Percentiles rank a stretch among this genome's conserved stretches.
Evolutionary conservation across 169 alveolate species (phyloP).

Genomic region (Eimeria maxima): DNA sequence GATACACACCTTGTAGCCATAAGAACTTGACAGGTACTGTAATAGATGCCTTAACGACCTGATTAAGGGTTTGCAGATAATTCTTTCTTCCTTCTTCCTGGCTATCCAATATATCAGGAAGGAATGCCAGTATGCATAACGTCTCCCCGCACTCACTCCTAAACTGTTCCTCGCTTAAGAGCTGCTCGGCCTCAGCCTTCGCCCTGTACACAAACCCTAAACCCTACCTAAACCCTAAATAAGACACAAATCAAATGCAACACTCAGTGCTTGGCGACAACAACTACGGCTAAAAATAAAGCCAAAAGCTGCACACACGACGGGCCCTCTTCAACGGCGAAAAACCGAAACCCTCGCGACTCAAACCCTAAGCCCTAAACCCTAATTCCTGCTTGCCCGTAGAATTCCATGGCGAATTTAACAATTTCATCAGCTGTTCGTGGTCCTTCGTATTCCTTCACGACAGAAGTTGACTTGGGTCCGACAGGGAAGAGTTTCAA

Average conservation of each 20-base stretch:
- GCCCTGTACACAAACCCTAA: conserved; percentile 19
- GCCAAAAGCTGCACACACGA: too few species aligned
- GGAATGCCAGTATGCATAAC: conserved; percentile 93
- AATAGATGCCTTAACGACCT: conserved; percentile 89
- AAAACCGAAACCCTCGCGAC: neutral
- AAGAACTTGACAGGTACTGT: conserved; percentile 92
- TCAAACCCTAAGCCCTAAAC: neutral
- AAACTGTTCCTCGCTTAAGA: conserved; percentile 72
- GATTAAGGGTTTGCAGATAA: conserved; percentile 88
- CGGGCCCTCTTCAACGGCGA: too few species aligned
- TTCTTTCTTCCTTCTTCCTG: conserved; percentile 89
- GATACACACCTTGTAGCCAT: conserved; percentile 91
- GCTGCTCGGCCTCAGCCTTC: conserved; percentile 74
- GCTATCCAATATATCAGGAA: conserved; percentile 94
- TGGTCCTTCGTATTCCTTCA: conserved; percentile 90
- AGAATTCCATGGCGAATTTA: conserved; percentile 89
- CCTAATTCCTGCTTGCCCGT: neutral
- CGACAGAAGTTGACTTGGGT: conserved; percentile 86
- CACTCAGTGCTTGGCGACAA: too few species aligned
- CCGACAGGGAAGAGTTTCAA: conserved; percentile 93
- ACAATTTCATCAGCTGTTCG: conserved; percentile 92
- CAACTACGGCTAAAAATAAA: too few species aligned
- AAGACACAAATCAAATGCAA: too few species aligned
- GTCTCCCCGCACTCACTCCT: conserved; percentile 86
- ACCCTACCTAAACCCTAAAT: too few species aligned